Evolutionary conservation across 225 moss, liverwort and hornwort genomes (phyloP).

Genomic region (Pleurozium schreberi): DNA sequence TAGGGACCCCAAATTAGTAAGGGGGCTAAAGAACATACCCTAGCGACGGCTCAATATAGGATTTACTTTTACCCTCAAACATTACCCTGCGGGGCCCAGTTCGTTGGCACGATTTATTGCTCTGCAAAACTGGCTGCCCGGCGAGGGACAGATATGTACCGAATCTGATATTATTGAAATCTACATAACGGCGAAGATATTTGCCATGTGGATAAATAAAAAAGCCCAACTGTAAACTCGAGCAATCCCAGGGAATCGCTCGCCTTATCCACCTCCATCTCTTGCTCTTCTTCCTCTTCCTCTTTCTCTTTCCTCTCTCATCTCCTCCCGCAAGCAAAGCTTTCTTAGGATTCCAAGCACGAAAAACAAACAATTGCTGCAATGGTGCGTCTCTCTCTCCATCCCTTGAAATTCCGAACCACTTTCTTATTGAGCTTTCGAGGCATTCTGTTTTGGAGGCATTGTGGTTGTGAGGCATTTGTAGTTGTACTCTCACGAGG

Average conservation of each 20-base stretch:
- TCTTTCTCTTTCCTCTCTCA: neutral
- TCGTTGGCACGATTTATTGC: no score
- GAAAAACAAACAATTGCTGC: neutral
- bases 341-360: neutral
- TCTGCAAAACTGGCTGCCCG: no score
- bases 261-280: neutral
- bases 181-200: neutral
- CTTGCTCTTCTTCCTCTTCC: neutral
- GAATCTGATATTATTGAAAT: neutral
- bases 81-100: no score
- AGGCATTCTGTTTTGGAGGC: neutral
- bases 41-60: no score
- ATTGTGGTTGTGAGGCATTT: neutral
- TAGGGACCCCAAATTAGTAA: no score
- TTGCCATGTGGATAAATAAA: neutral
- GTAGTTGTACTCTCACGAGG: neutral
- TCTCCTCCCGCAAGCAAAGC: neutral
- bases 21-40: no score
- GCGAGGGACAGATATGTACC: neutral
- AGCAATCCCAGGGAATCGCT: neutral
- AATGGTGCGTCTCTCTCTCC: neutral
- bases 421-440: neutral
- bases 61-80: no score
- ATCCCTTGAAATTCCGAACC: neutral
- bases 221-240: neutral